phyloP scores from a whole-genome alignment of 768 basidiomycete species.

The Boletus sp. region DNA sequence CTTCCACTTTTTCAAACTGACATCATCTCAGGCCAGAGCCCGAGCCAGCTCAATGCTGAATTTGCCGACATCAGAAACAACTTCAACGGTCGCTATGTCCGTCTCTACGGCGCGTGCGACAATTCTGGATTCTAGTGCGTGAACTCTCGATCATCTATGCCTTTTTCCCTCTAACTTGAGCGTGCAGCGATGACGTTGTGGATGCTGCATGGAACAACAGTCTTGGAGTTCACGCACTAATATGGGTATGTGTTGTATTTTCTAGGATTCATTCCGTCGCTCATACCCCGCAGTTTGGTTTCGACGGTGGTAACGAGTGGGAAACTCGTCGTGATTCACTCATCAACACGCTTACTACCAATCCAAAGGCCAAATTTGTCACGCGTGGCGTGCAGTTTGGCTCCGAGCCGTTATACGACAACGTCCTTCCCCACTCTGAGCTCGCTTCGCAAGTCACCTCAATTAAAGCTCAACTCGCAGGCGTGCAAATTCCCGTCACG shows the following conservation, averaged over 20 bases:
- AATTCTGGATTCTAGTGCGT: slow-evolving; percentile 38
- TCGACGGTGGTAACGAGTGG: slow-evolving; percentile 45
- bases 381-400: slow-evolving; percentile 68
- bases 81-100: slow-evolving; percentile 66
- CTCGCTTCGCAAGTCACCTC: slow-evolving; percentile 50
- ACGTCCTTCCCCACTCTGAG: slow-evolving; percentile 44
- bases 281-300: slow-evolving; percentile 33
- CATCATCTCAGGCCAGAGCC: slow-evolving; percentile 50
- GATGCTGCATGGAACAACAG: slow-evolving; percentile 65
- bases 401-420: slow-evolving; percentile 65
- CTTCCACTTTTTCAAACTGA: slow-evolving; percentile 1
- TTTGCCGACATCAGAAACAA: slow-evolving; percentile 57
- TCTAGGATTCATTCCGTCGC: not conserved
- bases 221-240: slow-evolving; percentile 69
- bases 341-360: slow-evolving; percentile 50
- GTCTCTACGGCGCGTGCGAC: slow-evolving; percentile 43
- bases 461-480: slow-evolving; percentile 48
- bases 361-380: slow-evolving; percentile 60
- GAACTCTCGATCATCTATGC: not conserved
- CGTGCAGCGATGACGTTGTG: slow-evolving; percentile 51
- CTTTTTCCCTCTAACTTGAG: slow-evolving; percentile 16
- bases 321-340: slow-evolving; percentile 50
- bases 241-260: slow-evolving; percentile 54
- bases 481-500: slow-evolving; percentile 61
- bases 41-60: slow-evolving; percentile 45